These are phyloP conservation scores for Diaporthe vaccinii DNA, from an alignment of 2,329 filamentous ascomycete genomes.

Conservation along the genomic window DNA sequence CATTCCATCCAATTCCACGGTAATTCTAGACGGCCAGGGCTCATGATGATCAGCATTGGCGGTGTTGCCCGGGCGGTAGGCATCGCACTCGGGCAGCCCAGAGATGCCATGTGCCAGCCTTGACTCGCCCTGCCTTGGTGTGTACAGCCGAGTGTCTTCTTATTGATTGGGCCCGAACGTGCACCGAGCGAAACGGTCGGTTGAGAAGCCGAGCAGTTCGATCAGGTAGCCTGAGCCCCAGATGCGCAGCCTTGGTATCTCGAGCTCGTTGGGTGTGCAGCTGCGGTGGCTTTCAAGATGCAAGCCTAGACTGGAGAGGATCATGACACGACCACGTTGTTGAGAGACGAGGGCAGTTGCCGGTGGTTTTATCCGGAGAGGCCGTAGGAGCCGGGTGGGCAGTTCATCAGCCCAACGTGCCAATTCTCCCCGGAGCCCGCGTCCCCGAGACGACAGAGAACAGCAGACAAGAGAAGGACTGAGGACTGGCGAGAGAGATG, in stretches of 20 bases:
- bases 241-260: neutral
- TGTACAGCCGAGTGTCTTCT: neutral
- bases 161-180: slow-evolving; percentile 1
- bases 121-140: slow-evolving; percentile 11
- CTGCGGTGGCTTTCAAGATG: neutral
- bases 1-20: slow-evolving; percentile 35
- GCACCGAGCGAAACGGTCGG: slow-evolving; percentile 14
- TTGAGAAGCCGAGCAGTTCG: slow-evolving; percentile 3
- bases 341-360: neutral
- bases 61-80: slow-evolving; percentile 26
- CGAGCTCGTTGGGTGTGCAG: neutral
- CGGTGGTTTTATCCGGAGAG: slow-evolving; percentile 32
- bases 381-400: slow-evolving; percentile 30
- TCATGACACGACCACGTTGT: slow-evolving; percentile 15
- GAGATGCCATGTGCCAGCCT: neutral
- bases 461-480: slow-evolving; percentile 1
- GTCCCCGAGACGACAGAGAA: slow-evolving; percentile 8
- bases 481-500: neutral
- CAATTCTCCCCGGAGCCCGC: slow-evolving; percentile 4
- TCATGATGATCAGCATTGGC: slow-evolving; percentile 33
- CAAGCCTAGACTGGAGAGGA: slow-evolving; percentile 9
- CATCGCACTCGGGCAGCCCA: slow-evolving; percentile 26
- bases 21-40: slow-evolving; percentile 31
- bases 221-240: neutral
- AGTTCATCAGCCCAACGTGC: slow-evolving; percentile 25